phyloP scores from a whole-genome alignment of 2,329 filamentous ascomycete genomes.

The Fusarium stilboides region DNA sequence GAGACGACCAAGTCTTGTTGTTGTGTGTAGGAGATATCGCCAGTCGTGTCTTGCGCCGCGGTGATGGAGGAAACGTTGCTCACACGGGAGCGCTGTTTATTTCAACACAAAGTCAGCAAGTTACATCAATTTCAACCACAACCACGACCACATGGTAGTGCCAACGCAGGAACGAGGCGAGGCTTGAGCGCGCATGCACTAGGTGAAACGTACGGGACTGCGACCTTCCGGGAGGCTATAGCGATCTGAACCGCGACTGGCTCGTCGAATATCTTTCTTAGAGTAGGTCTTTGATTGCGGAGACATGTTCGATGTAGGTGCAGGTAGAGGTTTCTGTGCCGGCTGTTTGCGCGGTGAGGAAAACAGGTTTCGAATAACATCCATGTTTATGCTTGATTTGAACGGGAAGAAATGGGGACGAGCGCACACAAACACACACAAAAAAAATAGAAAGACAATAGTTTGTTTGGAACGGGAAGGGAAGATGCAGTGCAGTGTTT shows the following conservation, averaged over 20 bases:
- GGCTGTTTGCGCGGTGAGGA: slow-evolving; percentile 48
- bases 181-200: not conserved
- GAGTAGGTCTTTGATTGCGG: slow-evolving; percentile 28
- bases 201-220: slow-evolving; percentile 37
- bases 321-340: slow-evolving; percentile 6
- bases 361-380: slow-evolving; percentile 33
- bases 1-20: slow-evolving; percentile 11
- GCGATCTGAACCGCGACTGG: slow-evolving; percentile 28
- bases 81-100: slow-evolving; percentile 28
- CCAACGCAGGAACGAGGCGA: not conserved
- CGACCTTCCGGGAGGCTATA: slow-evolving; percentile 25
- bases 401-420: not conserved
- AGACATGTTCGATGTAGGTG: slow-evolving; percentile 24
- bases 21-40: slow-evolving; percentile 14
- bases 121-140: too few relatives aligned
- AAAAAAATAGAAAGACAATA: not conserved
- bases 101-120: slow-evolving; percentile 4
- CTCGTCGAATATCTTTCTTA: slow-evolving; percentile 34
- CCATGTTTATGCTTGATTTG: slow-evolving; percentile 19
- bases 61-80: slow-evolving; percentile 33
- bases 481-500: not conserved
- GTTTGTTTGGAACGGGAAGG: not conserved
- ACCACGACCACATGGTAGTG: not conserved
- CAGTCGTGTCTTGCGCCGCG: slow-evolving; percentile 18
- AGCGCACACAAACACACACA: not conserved